Evolutionary conservation across 1,284 basidiomycete species (phyloP).

Genomic region (Mycosarcoma maydis): DNA sequence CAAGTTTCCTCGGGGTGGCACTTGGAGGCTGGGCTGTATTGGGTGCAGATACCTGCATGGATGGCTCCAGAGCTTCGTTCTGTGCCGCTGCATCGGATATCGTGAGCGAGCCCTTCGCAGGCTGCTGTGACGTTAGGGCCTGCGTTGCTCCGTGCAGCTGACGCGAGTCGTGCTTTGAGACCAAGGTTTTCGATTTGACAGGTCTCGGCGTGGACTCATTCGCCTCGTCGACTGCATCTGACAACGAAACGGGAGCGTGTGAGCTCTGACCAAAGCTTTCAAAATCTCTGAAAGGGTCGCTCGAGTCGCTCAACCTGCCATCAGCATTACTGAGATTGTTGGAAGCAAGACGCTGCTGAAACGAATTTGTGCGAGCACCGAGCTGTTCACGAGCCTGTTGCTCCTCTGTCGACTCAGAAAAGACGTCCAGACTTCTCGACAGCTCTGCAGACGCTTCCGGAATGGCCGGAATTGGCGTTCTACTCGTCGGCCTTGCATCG

Average conservation of each 20-base stretch:
- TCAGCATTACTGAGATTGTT: slow-evolving; percentile 26
- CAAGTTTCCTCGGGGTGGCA: slow-evolving; percentile 9
- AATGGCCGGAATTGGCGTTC: slow-evolving; percentile 30
- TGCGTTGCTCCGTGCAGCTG: slow-evolving; percentile 1
- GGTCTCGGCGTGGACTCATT: slow-evolving; percentile 30
- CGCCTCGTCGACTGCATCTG: slow-evolving; percentile 1
- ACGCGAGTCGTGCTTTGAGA: slow-evolving; percentile 12
- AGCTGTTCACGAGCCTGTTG: slow-evolving; percentile 26
- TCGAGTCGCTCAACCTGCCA: slow-evolving; percentile 37
- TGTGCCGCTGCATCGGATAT: not conserved
- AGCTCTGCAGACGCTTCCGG: slow-evolving; percentile 43
- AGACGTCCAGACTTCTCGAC: slow-evolving; percentile 34
- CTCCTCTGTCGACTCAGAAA: slow-evolving; percentile 36
- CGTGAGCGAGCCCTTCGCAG: not conserved
- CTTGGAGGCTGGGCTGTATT: not conserved
- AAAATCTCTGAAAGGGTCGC: slow-evolving; percentile 50
- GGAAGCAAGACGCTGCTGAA: slow-evolving; percentile 36
- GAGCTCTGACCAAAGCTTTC: slow-evolving; percentile 53
- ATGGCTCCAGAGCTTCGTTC: not conserved
- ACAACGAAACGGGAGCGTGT: slow-evolving; percentile 17
- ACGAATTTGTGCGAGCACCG: slow-evolving; percentile 28
- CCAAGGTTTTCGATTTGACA: slow-evolving; percentile 28
- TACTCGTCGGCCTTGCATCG: slow-evolving; percentile 19
- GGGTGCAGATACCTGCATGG: not conserved
- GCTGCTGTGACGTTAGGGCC: not conserved